Conservation (phyloP, 1,139 yeast genomes). For the Nematodospora anomalae region DNA sequence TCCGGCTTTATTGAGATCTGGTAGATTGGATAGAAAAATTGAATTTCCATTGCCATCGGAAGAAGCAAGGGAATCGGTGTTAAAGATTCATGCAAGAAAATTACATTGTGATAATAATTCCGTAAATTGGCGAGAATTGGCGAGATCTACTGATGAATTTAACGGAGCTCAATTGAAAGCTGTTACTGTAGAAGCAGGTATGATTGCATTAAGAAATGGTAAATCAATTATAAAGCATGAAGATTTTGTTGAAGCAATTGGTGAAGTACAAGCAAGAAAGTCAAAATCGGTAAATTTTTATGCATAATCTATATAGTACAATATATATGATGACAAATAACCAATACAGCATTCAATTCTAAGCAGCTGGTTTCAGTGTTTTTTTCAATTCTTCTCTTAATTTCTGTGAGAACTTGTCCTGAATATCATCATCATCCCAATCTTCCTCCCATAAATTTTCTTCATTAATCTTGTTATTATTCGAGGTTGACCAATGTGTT, state of each 20-base stretch:
- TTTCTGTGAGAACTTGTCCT: conserved; percentile 75
- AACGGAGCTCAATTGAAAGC: conserved; percentile 99
- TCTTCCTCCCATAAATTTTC: conserved; percentile 83
- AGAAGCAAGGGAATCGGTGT: conserved; percentile 93
- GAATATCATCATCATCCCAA: conserved; percentile 93
- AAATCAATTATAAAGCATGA: conserved; percentile 91
- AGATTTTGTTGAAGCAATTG: conserved; percentile 96
- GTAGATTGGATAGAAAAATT: conserved; percentile 95
- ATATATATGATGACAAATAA: not conserved
- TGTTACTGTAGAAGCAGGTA: conserved; percentile 98
- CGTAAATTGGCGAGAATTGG: conserved; percentile 97
- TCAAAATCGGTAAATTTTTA: conserved; percentile 92
- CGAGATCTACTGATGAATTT: conserved; percentile 96
- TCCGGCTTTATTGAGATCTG: conserved; percentile 95
- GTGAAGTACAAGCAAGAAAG: conserved; percentile 98
- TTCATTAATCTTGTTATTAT: conserved; percentile 45
- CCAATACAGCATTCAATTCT: not conserved
- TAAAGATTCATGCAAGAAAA: conserved; percentile 95
- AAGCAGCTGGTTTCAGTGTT: conserved; percentile 11
- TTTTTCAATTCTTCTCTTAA: conserved; percentile 51
- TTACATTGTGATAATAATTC: conserved; percentile 86
- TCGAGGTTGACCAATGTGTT: conserved; percentile 47
- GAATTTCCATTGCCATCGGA: conserved; percentile 97
- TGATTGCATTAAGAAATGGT: conserved; percentile 97
- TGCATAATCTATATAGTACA: conserved; percentile 41